Evolutionary conservation across 768 basidiomycete genomes (phyloP).

Genomic region (Leccinum variicolor): DNA sequence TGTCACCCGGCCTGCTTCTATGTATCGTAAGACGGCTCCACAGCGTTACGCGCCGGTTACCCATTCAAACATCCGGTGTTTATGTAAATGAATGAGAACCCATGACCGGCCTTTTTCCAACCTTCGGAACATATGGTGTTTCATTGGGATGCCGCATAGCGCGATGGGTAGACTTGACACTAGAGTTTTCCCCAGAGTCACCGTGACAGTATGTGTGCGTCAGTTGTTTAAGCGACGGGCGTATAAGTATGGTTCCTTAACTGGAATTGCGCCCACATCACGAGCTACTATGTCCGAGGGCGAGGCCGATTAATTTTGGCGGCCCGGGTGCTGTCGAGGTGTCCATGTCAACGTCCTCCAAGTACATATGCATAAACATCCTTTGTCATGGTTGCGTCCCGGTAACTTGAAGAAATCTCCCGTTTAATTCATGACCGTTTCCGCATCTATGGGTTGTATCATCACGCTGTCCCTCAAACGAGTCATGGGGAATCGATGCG

Average conservation of each 20-base stretch:
- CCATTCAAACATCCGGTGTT: neutral
- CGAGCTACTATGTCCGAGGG: neutral
- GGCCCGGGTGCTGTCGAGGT: neutral
- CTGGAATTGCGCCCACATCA: neutral
- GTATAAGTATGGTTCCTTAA: conserved; percentile 4
- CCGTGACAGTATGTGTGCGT: neutral
- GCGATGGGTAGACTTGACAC: neutral
- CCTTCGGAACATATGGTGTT: neutral
- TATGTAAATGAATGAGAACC: neutral
- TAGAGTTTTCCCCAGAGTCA: neutral
- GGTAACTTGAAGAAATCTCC: neutral
- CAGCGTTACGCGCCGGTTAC: neutral
- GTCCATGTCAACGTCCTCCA: neutral
- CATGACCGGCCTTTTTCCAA: neutral
- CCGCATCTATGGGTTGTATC: neutral
- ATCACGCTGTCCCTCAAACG: neutral
- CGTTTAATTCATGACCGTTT: neutral
- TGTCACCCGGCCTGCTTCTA: neutral
- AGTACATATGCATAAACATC: neutral
- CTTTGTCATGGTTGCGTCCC: neutral
- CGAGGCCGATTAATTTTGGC: neutral
- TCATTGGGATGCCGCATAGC: neutral
- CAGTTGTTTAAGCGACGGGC: neutral
- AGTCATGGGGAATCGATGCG: neutral
- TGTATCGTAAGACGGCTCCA: neutral